Conservation (phyloP, 2,329 filamentous ascomycete genomes). For the Apiospora hydei region DNA sequence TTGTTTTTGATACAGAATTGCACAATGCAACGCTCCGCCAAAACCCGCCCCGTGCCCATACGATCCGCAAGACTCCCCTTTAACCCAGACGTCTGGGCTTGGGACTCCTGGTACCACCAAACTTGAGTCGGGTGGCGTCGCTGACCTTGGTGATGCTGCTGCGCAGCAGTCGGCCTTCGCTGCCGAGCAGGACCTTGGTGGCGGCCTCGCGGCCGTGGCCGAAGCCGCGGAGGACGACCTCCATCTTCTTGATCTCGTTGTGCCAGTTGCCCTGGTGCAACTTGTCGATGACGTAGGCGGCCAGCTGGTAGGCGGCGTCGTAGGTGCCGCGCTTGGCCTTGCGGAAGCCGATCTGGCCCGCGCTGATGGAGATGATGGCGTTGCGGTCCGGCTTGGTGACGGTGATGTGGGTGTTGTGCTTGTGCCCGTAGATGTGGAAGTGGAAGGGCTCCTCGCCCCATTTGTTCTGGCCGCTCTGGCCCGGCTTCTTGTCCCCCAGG, state of each 20-base stretch:
- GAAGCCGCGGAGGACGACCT: conserved; percentile 85
- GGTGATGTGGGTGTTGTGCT: conserved; percentile 96
- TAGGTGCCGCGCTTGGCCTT: conserved; percentile 83
- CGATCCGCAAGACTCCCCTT: background rate
- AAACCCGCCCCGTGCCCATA: background rate
- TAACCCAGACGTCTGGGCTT: conserved; percentile 77
- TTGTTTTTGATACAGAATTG: background rate
- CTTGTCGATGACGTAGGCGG: conserved; percentile 81
- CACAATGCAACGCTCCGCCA: background rate
- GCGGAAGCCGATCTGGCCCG: conserved; percentile 90
- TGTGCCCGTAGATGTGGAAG: conserved; percentile 84
- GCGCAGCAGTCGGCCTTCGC: conserved; percentile 79
- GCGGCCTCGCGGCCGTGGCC: conserved; percentile 88
- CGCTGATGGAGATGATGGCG: conserved; percentile 79
- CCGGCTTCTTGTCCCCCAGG: conserved; percentile 33
- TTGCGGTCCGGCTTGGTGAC: conserved; percentile 83
- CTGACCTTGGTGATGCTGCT: conserved; percentile 79
- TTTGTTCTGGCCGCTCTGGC: conserved; percentile 39
- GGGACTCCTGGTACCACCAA: conserved; percentile 89
- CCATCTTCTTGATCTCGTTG: conserved; percentile 76
- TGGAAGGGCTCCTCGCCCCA: conserved; percentile 72
- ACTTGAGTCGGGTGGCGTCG: conserved; percentile 90
- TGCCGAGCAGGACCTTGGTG: conserved; percentile 86
- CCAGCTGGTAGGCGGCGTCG: conserved; percentile 91
- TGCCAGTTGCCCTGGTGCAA: conserved; percentile 84